Percentiles rank a stretch among this genome's conserved stretches.
Conservation (phyloP, 352 stramenopile species). For the Globisporangium splendens region DNA sequence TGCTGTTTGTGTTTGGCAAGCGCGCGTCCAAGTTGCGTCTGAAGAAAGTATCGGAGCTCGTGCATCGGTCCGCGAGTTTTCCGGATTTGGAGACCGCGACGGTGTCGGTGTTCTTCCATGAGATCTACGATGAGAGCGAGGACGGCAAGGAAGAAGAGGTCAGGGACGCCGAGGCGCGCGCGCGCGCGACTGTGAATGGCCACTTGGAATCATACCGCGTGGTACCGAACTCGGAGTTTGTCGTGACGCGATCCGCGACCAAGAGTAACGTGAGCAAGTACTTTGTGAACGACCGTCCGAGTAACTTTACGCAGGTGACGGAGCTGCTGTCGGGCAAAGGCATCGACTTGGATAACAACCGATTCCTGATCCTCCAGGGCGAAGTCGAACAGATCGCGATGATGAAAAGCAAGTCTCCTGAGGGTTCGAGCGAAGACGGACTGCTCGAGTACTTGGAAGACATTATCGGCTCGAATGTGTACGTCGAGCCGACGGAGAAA, state of each 20-base stretch:
- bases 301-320: slow-evolving; percentile 94
- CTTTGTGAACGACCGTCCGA: slow-evolving; percentile 91
- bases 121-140: slow-evolving; percentile 91
- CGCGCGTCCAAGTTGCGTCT: slow-evolving; percentile 96
- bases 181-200: background rate
- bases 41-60: slow-evolving; percentile 96
- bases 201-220: slow-evolving; percentile 88
- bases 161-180: background rate
- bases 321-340: slow-evolving; percentile 92
- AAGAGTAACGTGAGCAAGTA: slow-evolving; percentile 97
- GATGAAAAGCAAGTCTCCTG: slow-evolving; percentile 98
- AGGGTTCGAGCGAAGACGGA: slow-evolving; percentile 93
- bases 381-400: slow-evolving; percentile 98
- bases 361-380: slow-evolving; percentile 98
- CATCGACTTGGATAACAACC: slow-evolving; percentile 99
- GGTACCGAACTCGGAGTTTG: slow-evolving; percentile 87
- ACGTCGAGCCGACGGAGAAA: slow-evolving; percentile 93
- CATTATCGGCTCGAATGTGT: slow-evolving; percentile 99
- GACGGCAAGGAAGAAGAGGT: background rate
- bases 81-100: slow-evolving; percentile 91
- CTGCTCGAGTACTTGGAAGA: slow-evolving; percentile 99
- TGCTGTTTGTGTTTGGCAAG: slow-evolving; percentile 99
- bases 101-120: slow-evolving; percentile 97
- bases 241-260: slow-evolving; percentile 93
- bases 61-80: slow-evolving; percentile 94